Evolutionary conservation across 2,329 filamentous ascomycete species (phyloP).

Genomic region (Paracamarosporium sp.): DNA sequence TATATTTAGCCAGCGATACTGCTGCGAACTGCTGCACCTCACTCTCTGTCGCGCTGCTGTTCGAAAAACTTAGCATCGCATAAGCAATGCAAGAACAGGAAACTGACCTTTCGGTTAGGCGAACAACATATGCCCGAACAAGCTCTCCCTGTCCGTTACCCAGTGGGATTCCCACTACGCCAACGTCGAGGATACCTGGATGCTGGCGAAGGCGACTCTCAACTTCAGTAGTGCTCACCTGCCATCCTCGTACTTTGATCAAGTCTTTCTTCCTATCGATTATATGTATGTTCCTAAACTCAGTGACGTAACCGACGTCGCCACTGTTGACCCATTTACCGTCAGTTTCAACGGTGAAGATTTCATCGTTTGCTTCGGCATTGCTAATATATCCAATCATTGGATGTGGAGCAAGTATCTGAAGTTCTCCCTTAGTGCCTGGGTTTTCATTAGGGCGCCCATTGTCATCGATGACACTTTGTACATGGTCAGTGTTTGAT

Average conservation of each 20-base stretch:
- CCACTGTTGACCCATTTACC: slow-evolving; percentile 34
- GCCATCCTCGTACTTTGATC: slow-evolving; percentile 49
- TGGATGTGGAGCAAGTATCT: neutral
- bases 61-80: neutral
- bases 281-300: slow-evolving; percentile 34
- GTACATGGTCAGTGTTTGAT: neutral
- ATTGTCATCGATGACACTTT: slow-evolving; percentile 17
- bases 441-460: neutral
- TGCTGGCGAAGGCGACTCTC: slow-evolving; percentile 48
- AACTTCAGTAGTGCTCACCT: slow-evolving; percentile 53
- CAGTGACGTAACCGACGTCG: slow-evolving; percentile 29
- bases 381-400: neutral
- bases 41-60: neutral
- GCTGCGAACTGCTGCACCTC: neutral
- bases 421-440: neutral
- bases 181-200: slow-evolving; percentile 44
- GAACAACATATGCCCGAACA: neutral
- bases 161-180: slow-evolving; percentile 27
- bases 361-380: neutral
- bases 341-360: neutral
- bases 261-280: slow-evolving; percentile 37
- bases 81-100: neutral
- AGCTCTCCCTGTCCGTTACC: neutral
- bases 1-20: neutral
- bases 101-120: neutral